phyloP scores from a whole-genome alignment of 2,329 filamentous ascomycete species.

The Botrytis elliptica region DNA sequence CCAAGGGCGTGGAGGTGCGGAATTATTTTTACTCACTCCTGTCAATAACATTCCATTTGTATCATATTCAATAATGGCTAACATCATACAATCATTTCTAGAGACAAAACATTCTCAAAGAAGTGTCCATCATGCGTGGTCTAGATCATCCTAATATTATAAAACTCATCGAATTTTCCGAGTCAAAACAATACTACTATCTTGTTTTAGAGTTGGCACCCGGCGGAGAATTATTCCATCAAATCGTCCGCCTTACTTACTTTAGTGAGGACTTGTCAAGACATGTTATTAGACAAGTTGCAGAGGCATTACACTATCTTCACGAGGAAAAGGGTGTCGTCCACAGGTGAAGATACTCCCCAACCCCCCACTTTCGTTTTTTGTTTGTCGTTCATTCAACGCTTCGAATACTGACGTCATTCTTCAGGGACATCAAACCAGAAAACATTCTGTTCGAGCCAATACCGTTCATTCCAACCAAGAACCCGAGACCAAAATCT shows the following conservation, averaged over 20 bases:
- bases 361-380: background rate
- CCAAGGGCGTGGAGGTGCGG: slow-evolving; percentile 96
- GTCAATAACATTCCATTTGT: background rate
- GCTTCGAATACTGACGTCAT: slow-evolving; percentile 40
- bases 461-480: slow-evolving; percentile 76
- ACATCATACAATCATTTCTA: slow-evolving; percentile 43
- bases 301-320: slow-evolving; percentile 88
- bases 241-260: slow-evolving; percentile 96
- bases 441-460: slow-evolving; percentile 96
- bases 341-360: slow-evolving; percentile 69
- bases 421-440: slow-evolving; percentile 91
- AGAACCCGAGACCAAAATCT: slow-evolving; percentile 73
- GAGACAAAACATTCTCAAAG: slow-evolving; percentile 97
- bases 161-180: slow-evolving; percentile 88
- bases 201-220: slow-evolving; percentile 94
- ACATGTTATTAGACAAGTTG: slow-evolving; percentile 93
- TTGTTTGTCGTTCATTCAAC: slow-evolving; percentile 9
- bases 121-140: slow-evolving; percentile 98
- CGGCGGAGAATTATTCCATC: slow-evolving; percentile 95
- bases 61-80: slow-evolving; percentile 11
- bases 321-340: slow-evolving; percentile 95
- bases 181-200: slow-evolving; percentile 94
- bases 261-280: slow-evolving; percentile 95
- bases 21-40: slow-evolving; percentile 40
- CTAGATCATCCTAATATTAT: slow-evolving; percentile 96